Conservation (phyloP, 2,329 filamentous ascomycete species). For the Ceratocystis cubensis region DNA sequence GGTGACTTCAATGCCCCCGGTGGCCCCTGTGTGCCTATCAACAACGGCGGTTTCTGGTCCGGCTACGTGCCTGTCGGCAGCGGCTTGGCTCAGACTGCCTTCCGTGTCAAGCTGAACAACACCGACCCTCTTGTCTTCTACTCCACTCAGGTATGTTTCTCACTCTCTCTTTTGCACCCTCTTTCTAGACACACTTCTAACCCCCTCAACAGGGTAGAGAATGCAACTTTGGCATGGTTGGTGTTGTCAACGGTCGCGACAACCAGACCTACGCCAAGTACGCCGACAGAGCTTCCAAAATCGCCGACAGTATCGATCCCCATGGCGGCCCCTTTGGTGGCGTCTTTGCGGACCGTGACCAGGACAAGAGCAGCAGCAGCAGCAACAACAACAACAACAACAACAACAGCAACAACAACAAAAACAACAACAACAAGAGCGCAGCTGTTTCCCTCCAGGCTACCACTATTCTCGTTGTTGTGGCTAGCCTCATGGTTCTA, state of each 20-base stretch:
- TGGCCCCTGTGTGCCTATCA: slow-evolving; percentile 33
- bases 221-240: slow-evolving; percentile 28
- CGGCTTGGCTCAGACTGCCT: slow-evolving; percentile 22
- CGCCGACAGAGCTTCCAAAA: background rate
- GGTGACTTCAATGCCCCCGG: slow-evolving; percentile 29
- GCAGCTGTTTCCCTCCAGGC: background rate
- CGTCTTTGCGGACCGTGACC: slow-evolving; percentile 12
- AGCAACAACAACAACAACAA: background rate
- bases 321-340: slow-evolving; percentile 12
- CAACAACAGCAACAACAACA: background rate
- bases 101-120: slow-evolving; percentile 26
- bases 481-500: background rate
- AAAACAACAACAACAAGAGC: background rate
- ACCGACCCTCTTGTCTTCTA: slow-evolving; percentile 28
- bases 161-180: background rate
- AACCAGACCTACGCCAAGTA: slow-evolving; percentile 23
- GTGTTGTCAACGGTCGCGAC: slow-evolving; percentile 25
- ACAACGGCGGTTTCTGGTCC: slow-evolving; percentile 33
- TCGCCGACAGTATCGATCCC: slow-evolving; percentile 8
- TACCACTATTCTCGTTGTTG: background rate
- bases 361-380: slow-evolving; percentile 6
- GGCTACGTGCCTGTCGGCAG: slow-evolving; percentile 29
- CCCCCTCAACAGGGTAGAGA: slow-evolving; percentile 21
- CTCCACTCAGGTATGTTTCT: slow-evolving; percentile 23
- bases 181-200: background rate